Conservation (phyloP, 108 stramenopile species). For the Skeletonema potamos region DNA sequence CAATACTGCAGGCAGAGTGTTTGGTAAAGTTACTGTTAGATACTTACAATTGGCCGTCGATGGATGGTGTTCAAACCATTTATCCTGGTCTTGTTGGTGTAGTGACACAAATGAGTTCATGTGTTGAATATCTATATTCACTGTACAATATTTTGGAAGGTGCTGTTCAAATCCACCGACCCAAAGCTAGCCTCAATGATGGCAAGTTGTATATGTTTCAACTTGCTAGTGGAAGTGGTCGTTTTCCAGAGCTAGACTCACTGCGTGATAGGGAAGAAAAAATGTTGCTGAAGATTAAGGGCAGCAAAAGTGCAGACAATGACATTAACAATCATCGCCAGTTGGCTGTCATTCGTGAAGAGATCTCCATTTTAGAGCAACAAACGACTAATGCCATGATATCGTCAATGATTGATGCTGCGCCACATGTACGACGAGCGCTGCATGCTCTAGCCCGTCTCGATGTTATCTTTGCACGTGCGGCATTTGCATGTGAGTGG, state of each 20-base stretch:
- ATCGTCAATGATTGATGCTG: constrained; percentile 35
- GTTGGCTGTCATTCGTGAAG: constrained; percentile 44
- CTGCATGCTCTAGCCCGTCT: constrained; percentile 59
- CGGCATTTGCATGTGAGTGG: constrained; percentile 59
- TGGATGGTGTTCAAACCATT: constrained; percentile 21
- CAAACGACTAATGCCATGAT: constrained; percentile 49
- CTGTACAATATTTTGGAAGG: constrained; percentile 28
- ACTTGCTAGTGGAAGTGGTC: constrained; percentile 39
- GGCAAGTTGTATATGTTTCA: constrained; percentile 51
- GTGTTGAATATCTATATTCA: constrained; percentile 1
- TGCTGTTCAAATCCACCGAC: constrained; percentile 52
- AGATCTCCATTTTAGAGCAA: constrained; percentile 47
- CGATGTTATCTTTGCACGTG: constrained; percentile 73
- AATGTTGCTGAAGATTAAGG: constrained; percentile 10
- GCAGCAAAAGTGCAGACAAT: neutral
- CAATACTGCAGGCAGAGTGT: constrained; percentile 75
- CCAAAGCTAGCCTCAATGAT: constrained; percentile 23
- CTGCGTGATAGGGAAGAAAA: constrained; percentile 51
- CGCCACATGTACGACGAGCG: constrained; percentile 40
- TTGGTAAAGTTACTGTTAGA: constrained; percentile 54
- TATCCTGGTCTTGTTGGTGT: constrained; percentile 43
- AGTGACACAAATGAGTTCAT: constrained; percentile 22
- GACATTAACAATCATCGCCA: constrained; percentile 19
- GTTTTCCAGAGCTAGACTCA: constrained; percentile 54
- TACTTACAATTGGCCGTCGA: constrained; percentile 56